phyloP scores from a whole-genome alignment of 164 flowering plant species.

The Euptelea pleiosperma region DNA sequence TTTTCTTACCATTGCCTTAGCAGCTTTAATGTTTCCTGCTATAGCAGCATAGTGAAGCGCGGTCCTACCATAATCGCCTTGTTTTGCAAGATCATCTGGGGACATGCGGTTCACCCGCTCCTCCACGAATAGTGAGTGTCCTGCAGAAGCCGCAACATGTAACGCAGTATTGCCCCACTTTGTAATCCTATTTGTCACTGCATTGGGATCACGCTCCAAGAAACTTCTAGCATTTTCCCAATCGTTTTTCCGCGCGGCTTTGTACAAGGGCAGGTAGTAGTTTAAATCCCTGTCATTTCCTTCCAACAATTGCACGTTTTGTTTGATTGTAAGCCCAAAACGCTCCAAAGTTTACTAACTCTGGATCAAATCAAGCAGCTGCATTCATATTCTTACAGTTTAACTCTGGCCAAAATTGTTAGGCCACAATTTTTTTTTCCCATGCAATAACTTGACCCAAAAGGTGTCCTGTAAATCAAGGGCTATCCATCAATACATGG shows the following conservation, averaged over 20 bases:
- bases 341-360: too few relatives aligned
- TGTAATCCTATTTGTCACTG: slow-evolving; percentile 10
- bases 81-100: background rate
- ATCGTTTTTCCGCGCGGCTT: slow-evolving; percentile 13
- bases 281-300: background rate
- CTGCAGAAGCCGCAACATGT: slow-evolving; percentile 11
- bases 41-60: slow-evolving; percentile 18
- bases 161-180: slow-evolving; percentile 2
- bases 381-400: too few relatives aligned
- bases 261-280: slow-evolving; percentile 13
- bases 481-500: too few relatives aligned
- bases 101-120: slow-evolving; percentile 7
- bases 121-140: slow-evolving; percentile 1
- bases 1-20: slow-evolving; percentile 3
- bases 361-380: too few relatives aligned
- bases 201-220: slow-evolving; percentile 7
- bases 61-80: slow-evolving; percentile 6
- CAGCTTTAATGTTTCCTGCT: slow-evolving; percentile 7
- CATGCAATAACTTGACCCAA: too few relatives aligned
- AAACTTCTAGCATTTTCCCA: slow-evolving; percentile 7
- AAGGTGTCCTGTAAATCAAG: too few relatives aligned
- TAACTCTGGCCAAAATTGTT: too few relatives aligned
- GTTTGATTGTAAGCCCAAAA: too few relatives aligned
- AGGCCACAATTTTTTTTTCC: too few relatives aligned
- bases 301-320: too few relatives aligned